phyloP scores from a whole-genome alignment of 208 protist species.

The Strigomonas culicis region DNA sequence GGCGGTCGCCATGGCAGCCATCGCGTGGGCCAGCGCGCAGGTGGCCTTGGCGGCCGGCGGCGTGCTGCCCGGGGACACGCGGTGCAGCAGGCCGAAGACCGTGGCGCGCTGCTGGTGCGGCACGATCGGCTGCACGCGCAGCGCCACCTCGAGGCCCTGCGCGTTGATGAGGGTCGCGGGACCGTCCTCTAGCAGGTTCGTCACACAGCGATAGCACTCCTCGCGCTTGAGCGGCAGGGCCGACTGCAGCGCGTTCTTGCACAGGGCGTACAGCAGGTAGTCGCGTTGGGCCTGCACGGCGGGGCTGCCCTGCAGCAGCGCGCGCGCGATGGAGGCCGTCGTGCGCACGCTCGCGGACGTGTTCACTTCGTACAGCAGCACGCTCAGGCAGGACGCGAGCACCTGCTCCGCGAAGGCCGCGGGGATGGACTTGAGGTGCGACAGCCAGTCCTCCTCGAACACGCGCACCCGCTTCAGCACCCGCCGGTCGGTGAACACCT shows the following conservation, averaged over 20 bases:
- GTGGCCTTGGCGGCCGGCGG: slow-evolving; percentile 41
- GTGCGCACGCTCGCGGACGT: slow-evolving; percentile 45
- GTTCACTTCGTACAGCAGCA: slow-evolving; percentile 34
- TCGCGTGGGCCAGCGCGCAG: slow-evolving; percentile 47
- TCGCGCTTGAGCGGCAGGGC: slow-evolving; percentile 27
- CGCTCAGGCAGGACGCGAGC: slow-evolving; percentile 39
- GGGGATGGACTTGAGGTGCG: slow-evolving; percentile 34
- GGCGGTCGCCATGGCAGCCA: slow-evolving; percentile 53
- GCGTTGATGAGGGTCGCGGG: slow-evolving; percentile 32
- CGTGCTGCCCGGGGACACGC: slow-evolving; percentile 32
- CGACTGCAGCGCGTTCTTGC: slow-evolving; percentile 33
- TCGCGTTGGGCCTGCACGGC: slow-evolving; percentile 35
- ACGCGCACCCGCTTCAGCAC: slow-evolving; percentile 54
- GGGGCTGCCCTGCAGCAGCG: slow-evolving; percentile 42
- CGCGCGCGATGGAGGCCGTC: slow-evolving; percentile 46
- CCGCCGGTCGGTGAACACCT: slow-evolving; percentile 26
- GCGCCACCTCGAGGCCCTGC: slow-evolving; percentile 34
- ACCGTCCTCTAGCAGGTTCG: slow-evolving; percentile 54
- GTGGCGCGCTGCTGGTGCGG: slow-evolving; percentile 58
- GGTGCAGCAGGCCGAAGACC: slow-evolving; percentile 61
- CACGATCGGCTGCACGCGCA: slow-evolving; percentile 46
- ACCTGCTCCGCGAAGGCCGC: slow-evolving; percentile 18
- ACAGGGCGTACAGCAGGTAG: slow-evolving; percentile 70
- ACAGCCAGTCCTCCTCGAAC: slow-evolving; percentile 58
- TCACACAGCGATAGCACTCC: slow-evolving; percentile 51